Conservation (phyloP, 768 basidiomycete species). For the Phallus indusiatus region DNA sequence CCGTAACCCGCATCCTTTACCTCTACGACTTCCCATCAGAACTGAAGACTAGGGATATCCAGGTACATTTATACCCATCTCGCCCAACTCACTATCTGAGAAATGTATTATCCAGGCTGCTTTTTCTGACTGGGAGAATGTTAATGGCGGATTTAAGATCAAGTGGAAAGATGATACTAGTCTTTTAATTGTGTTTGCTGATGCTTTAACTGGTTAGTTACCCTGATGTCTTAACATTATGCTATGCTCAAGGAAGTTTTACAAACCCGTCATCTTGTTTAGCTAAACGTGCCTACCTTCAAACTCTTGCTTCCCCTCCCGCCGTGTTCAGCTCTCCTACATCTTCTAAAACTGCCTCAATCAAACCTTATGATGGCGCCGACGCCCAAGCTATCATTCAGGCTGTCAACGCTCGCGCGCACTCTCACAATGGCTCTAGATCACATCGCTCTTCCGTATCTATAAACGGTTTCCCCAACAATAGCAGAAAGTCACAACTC, state of each 20-base stretch:
- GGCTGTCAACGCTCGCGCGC: constrained; percentile 66
- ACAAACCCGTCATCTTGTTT: constrained; percentile 9
- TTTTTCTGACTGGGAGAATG: constrained; percentile 81
- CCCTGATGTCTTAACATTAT: constrained; percentile 3
- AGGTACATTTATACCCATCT: not conserved
- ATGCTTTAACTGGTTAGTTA: constrained; percentile 77
- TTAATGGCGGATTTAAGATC: constrained; percentile 92
- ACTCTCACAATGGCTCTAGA: constrained; percentile 43
- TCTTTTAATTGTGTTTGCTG: constrained; percentile 88
- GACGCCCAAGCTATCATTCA: constrained; percentile 85
- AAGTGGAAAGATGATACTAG: constrained; percentile 99
- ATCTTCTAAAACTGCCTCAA: constrained; percentile 44
- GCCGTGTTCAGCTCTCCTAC: constrained; percentile 50
- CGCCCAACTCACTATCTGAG: not conserved
- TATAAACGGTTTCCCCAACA: constrained; percentile 23
- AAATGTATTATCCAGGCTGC: constrained; percentile 36
- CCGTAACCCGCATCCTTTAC: constrained; percentile 90
- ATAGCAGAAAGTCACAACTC: not conserved
- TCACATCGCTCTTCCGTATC: constrained; percentile 59
- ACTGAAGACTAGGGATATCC: constrained; percentile 96
- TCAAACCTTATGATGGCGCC: constrained; percentile 89
- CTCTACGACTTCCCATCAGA: constrained; percentile 90
- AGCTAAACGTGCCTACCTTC: constrained; percentile 95
- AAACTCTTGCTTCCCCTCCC: constrained; percentile 77
- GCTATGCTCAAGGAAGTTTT: not conserved